These are phyloP conservation scores for Agapanthus africanus DNA, from an alignment of 106 monocot species.

Conservation along the genomic window DNA sequence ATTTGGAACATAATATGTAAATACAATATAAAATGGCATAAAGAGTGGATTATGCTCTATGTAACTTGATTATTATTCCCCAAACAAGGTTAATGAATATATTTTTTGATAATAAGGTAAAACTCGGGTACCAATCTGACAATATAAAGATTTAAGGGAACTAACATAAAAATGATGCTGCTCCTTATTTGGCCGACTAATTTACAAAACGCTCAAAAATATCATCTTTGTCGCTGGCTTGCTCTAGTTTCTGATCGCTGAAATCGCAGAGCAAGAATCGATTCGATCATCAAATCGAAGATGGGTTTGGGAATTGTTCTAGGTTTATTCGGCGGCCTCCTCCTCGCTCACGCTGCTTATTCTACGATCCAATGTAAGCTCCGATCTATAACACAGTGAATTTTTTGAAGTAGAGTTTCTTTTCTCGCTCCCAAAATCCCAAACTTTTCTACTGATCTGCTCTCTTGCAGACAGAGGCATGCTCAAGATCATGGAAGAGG, in stretches of 20 bases:
- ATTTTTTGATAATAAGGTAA: too few species aligned
- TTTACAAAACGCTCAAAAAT: too few species aligned
- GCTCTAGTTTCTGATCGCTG: neutral
- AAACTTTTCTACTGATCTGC: neutral
- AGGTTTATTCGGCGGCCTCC: conserved; percentile 64
- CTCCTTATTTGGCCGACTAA: too few species aligned
- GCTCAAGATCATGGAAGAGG: conserved; percentile 89
- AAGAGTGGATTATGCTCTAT: too few species aligned
- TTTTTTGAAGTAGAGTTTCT: neutral
- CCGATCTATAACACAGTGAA: neutral
- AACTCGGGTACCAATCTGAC: too few species aligned
- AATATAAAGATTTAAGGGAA: too few species aligned
- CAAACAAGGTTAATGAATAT: too few species aligned
- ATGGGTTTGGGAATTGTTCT: conserved; percentile 60
- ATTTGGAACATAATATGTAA: too few species aligned
- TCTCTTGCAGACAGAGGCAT: conserved; percentile 60
- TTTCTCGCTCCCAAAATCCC: neutral
- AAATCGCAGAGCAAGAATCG: neutral
- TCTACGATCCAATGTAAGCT: conserved; percentile 70
- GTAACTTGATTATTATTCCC: too few species aligned
- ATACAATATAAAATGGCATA: too few species aligned
- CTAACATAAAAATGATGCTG: too few species aligned
- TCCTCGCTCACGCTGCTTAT: conserved; percentile 81
- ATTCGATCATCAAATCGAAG: neutral
- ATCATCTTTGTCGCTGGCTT: too few species aligned